Evolutionary conservation across 768 basidiomycete genomes (phyloP).

Genomic region (Candolleomyces eurysporus): DNA sequence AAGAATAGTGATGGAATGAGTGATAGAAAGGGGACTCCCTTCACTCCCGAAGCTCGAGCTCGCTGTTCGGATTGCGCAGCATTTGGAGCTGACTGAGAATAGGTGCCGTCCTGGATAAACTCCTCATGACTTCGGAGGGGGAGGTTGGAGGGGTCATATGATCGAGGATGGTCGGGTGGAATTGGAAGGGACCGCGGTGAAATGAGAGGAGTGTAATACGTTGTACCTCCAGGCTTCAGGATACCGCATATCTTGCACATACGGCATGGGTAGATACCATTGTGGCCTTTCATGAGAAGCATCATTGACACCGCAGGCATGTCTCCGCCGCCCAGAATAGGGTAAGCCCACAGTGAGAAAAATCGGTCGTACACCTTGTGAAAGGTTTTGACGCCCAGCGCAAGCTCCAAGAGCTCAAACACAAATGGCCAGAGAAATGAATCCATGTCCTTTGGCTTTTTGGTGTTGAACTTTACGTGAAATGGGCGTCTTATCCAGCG

Average conservation of each 20-base stretch:
- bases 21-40: constrained; percentile 24
- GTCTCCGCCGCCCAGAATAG: constrained; percentile 19
- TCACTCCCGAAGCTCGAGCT: constrained; percentile 30
- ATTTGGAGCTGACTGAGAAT: constrained; percentile 22
- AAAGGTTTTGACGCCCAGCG: constrained; percentile 34
- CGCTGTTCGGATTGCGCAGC: constrained; percentile 18
- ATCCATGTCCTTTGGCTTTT: constrained; percentile 39
- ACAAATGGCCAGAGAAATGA: constrained; percentile 43
- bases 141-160: constrained; percentile 27
- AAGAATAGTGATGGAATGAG: constrained; percentile 31
- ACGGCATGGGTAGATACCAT: constrained; percentile 32
- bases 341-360: constrained; percentile 17
- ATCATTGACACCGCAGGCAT: constrained; percentile 20
- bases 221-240: constrained; percentile 11
- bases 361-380: constrained; percentile 5
- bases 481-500: too few species aligned
- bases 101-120: constrained; percentile 19
- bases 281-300: constrained; percentile 41
- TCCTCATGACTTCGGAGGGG: constrained; percentile 31
- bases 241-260: constrained; percentile 33
- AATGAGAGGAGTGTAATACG: constrained; percentile 29
- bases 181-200: constrained; percentile 18
- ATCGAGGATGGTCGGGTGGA: not conserved
- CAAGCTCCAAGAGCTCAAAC: constrained; percentile 33
- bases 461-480: too few species aligned